These are phyloP conservation scores for Xanthoconium stramineum DNA, from an alignment of 768 basidiomycete genomes.

Conservation along the genomic window DNA sequence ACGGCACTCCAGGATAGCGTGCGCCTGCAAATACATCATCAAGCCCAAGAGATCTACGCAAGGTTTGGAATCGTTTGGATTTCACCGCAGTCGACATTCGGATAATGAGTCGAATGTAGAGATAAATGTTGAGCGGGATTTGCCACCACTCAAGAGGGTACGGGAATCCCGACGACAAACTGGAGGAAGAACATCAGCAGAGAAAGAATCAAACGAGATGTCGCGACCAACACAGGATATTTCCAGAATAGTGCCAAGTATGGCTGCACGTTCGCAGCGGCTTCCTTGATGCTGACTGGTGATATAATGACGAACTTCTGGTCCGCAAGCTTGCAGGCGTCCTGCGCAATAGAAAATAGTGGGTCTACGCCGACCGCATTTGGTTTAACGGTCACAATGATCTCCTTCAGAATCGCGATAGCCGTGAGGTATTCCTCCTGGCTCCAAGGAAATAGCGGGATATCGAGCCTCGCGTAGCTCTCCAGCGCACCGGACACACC, in stretches of 20 bases:
- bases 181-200: background rate
- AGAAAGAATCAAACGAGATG: background rate
- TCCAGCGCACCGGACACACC: conserved; percentile 1
- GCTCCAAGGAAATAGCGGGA: background rate
- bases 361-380: conserved; percentile 1
- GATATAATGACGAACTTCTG: conserved; percentile 4
- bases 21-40: background rate
- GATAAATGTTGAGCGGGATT: conserved; percentile 8
- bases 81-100: background rate
- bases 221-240: conserved; percentile 1
- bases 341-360: background rate
- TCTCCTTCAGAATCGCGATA: background rate
- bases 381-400: background rate
- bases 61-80: background rate
- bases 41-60: conserved; percentile 5
- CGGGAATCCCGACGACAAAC: conserved; percentile 6
- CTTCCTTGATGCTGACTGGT: background rate
- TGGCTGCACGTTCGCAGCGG: background rate
- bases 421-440: conserved; percentile 3
- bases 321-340: background rate
- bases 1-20: background rate
- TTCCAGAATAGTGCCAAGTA: conserved; percentile 2
- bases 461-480: background rate
- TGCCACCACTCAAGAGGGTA: conserved; percentile 17
- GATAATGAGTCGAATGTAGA: background rate